Base-by-base conservation (phyloP, 2,329 filamentous ascomycete genomes). In the Ciborinia camelliae region DNA sequence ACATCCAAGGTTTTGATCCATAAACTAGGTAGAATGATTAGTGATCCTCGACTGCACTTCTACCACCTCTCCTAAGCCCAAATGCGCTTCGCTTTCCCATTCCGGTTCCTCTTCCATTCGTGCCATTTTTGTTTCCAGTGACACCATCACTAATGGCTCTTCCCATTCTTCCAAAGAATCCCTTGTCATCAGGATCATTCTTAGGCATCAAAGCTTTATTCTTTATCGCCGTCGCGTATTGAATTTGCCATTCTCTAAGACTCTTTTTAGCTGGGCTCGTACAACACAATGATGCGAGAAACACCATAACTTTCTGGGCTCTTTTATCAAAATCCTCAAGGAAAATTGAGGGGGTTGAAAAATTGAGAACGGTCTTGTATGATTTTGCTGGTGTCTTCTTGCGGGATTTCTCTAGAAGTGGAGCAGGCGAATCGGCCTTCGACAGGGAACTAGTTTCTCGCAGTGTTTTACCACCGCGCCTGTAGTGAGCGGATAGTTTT, bases 211-310 rank as follows among this genome's bases (percentile, higher is more conserved):
- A 52, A 6, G 35, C 47, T n/a, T 59, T 45, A 32, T 68, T 68
- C 10, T 64, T 59, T n/a, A 62, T 45, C 6, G 35, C 64, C 32
- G 65, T 63, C 5, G 83, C 82, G 69, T 82, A 86, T 3, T 66
- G 68, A 65, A 81, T 76, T 72, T 84, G 82, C 79, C 82, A 86
- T 4, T 73, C 69, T 37, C 75, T 76, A 2, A 86, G 73, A 39
- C 83, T 81, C 6, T 74, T 70, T n/a, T 75, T 78, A 0, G 84
- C 83, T 57, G 82, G 81, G 2, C 70, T 70, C 0, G 81, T 85
- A 10, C 72, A 71, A 66, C 84, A 86, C 18, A 80, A 72, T 0
- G 75, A 71, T 48, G 81, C 78, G 0, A 86, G 77, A 39, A 81
- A 75, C 2, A 69, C 55, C 61, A 86, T 83, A 0, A 83, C 77